Evolutionary conservation across 1,284 basidiomycete genomes (phyloP).

Genomic region (Trichosporon asahii): DNA sequence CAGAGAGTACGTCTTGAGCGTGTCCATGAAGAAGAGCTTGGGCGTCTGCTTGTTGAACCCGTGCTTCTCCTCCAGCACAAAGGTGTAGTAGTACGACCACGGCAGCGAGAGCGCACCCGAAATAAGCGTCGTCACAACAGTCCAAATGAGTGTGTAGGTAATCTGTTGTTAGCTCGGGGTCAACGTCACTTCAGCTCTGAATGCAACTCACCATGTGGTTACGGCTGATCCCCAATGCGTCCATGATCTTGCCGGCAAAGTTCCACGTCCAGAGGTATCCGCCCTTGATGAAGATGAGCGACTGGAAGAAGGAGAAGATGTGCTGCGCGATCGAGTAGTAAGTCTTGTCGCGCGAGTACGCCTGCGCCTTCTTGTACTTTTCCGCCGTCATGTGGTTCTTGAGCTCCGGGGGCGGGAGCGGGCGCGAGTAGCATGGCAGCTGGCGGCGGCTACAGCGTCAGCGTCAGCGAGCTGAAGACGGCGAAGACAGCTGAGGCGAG

Average conservation of each 20-base stretch:
- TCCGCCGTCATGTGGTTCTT: constrained; percentile 67
- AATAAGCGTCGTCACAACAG: constrained; percentile 63
- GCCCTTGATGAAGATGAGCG: constrained; percentile 69
- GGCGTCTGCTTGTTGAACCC: constrained; percentile 95
- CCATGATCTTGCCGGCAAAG: constrained; percentile 34
- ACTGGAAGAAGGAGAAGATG: constrained; percentile 67
- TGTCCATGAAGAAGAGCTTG: constrained; percentile 68
- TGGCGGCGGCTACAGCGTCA: constrained; percentile 58
- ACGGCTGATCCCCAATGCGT: constrained; percentile 55
- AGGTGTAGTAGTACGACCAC: constrained; percentile 77
- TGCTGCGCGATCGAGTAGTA: constrained; percentile 72
- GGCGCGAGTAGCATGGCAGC: constrained; percentile 74
- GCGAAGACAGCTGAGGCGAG: no score
- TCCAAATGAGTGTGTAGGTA: constrained; percentile 75
- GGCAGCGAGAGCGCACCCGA: constrained; percentile 69
- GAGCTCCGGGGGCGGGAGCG: constrained; percentile 71
- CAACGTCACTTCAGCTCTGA: no score
- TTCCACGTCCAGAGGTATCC: constrained; percentile 78
- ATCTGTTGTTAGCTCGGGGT: constrained; percentile 57
- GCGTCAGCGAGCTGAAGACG: neutral
- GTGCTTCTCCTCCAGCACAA: constrained; percentile 90
- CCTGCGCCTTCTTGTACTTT: constrained; percentile 82
- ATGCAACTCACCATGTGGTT: constrained; percentile 34
- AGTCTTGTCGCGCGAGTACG: constrained; percentile 90
- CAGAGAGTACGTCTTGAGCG: constrained; percentile 74